Evolutionary conservation across 148 eudicot genomes (phyloP).

Genomic region (Gaultheria prostrata): DNA sequence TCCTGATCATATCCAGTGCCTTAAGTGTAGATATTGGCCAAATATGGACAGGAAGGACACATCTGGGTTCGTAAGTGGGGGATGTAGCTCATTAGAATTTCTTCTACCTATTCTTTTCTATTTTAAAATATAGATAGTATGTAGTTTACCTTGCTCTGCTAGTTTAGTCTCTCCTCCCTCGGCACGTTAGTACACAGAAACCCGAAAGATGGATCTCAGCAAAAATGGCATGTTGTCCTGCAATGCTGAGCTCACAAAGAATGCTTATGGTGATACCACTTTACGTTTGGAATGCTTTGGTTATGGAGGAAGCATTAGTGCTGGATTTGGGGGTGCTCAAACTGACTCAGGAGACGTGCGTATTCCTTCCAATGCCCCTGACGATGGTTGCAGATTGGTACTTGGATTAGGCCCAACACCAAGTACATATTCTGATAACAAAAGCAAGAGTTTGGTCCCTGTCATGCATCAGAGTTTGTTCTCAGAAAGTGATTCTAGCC

Average conservation of each 20-base stretch:
- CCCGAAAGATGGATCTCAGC: conserved; percentile 51
- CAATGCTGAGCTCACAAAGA: conserved; percentile 29
- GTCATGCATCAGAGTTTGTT: conserved; percentile 28
- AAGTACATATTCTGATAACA: conserved; percentile 40
- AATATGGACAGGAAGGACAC: conserved; percentile 78
- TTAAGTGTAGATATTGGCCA: not conserved
- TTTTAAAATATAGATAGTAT: conserved; percentile 26
- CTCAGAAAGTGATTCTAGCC: conserved; percentile 46
- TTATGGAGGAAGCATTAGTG: conserved; percentile 38
- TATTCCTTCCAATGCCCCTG: conserved; percentile 28
- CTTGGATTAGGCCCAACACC: conserved; percentile 92
- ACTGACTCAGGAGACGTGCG: conserved; percentile 23
- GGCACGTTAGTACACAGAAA: conserved; percentile 18
- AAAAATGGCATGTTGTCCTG: conserved; percentile 28
- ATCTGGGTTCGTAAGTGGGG: conserved; percentile 88
- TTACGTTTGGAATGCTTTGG: conserved; percentile 77
- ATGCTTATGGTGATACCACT: conserved; percentile 61
- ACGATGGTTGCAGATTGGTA: conserved; percentile 88
- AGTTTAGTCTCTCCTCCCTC: conserved; percentile 16
- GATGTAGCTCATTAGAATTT: conserved; percentile 39
- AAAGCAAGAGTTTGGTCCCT: conserved; percentile 34
- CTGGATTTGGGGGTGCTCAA: conserved; percentile 23
- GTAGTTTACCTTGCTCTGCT: conserved; percentile 28
- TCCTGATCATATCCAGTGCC: not conserved
- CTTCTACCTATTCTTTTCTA: conserved; percentile 31